Evolutionary conservation across 2,329 filamentous ascomycete genomes (phyloP), one percentile per base, ranked within the genome.

Genomic region (Neofusicoccum sp.): DNA sequence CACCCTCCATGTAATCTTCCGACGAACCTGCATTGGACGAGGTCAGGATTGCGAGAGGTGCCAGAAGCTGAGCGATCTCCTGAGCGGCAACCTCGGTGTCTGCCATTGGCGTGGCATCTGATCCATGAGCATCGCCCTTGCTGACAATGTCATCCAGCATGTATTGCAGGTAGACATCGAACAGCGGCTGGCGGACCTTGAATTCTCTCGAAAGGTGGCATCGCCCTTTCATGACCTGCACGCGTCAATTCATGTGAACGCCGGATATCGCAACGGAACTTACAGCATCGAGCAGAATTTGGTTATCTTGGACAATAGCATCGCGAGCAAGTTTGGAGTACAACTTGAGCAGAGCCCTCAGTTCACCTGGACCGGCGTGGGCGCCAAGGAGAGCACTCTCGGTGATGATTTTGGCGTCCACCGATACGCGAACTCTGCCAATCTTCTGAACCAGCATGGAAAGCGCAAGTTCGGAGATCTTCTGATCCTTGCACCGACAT

Each of bases 361-460:
- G 93, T 72, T 98, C 95, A 3, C 90, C 83, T 66, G 89, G 85
- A 8, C 90, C 91, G 62, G 91, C 92, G 68, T 85, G 88, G 4
- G 95, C 80, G 36, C 93, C 90, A 62, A 99, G 80, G 5, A 86
- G 83, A 7, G 93, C 92, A 6, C 92, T 88, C 65, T 96, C 93
- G 14, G 86, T 87, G 61, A 98, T 89, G 64, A 99, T 95, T 62
- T 89, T 89, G 34, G 90, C 88, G 79, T 98, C 93, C 2, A 97
- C 90, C 4, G 85, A 80, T 64, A 86, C 83, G 71, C 87, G 95
- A 62, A 97, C 87, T 76, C 95, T 94, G 65, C 90, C 89, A 64
- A 98, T 86, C 76, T 99, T 98, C 73, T 99, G 95, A n/a, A 97
- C 79, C 29, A 99, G 86, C 88, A 99, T 97, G 0, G 93, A 96